Conservation (phyloP, 2,329 filamentous ascomycete species). For the Tothia fuscella region DNA sequence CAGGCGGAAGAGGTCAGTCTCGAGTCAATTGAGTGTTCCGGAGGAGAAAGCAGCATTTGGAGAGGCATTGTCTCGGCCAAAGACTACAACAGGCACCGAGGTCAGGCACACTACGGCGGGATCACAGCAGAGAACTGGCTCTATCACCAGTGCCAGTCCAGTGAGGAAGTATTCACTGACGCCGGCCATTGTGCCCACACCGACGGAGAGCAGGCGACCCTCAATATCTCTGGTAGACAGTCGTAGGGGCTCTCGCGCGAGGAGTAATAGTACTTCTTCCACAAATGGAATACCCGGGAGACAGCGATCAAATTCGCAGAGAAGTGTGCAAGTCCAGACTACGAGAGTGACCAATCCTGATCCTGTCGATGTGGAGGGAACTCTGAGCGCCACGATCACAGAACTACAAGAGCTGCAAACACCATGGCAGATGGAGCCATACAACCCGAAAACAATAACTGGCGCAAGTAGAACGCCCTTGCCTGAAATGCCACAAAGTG, state of each 20-base stretch:
- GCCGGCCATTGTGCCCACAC: conserved; percentile 3
- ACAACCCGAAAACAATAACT: neutral
- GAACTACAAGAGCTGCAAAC: conserved; percentile 9
- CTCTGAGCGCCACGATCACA: conserved; percentile 10
- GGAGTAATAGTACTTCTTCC: conserved; percentile 1
- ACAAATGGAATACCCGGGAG: neutral
- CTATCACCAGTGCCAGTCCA: neutral
- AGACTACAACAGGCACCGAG: conserved; percentile 1
- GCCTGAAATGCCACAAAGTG: neutral
- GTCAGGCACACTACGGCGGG: neutral
- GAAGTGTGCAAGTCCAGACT: neutral
- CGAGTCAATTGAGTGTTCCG: neutral
- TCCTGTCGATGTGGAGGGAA: conserved; percentile 8
- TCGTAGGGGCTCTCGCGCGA: neutral
- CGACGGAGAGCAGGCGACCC: conserved; percentile 3
- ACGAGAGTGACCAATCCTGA: neutral
- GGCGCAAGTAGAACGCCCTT: neutral
- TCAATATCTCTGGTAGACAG: neutral
- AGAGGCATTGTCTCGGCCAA: conserved; percentile 6
- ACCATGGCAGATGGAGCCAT: neutral
- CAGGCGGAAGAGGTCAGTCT: neutral
- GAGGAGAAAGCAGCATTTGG: neutral
- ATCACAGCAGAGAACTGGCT: conserved; percentile 2
- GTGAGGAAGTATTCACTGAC: conserved; percentile 7
- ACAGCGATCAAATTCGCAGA: neutral